Base-by-base conservation (phyloP, 2,329 filamentous ascomycete genomes). In the Chalaropsis thielavioides region DNA sequence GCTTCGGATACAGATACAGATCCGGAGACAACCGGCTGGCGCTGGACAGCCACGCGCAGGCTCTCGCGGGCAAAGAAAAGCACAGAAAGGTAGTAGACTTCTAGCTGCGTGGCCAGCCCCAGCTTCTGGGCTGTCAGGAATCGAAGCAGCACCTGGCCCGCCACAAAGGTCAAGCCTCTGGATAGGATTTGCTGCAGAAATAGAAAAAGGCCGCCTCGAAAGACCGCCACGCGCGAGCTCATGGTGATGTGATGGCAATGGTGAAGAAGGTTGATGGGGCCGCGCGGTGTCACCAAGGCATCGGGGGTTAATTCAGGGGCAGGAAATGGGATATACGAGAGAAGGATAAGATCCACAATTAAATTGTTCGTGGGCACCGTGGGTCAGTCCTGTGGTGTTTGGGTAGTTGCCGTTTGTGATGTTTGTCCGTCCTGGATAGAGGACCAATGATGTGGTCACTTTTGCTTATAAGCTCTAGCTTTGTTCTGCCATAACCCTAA, bases 51-150 rank as follows among this genome's bases (percentile, higher is more conserved):
- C n/a, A 96, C 87, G 17, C 94, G 87, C 61, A 97, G 77, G 71
- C 88, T 92, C 75, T 99, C 94, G 46, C 94, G 83, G 0, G 94
- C 88, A 72, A 99, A 97, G 75, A 95, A 96, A 0, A 99, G 81
- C n/a, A 95, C 86, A 0, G 91, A 90, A 56, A 95, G 87, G 67
- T 92, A 92, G 74, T 92, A 96, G 0, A 97, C 84, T 71, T 99
- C 94, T 2, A 99, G 81, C 74, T 96, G 94, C 0, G 92, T 87
- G 1, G 92, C 88, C 4, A 95, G 80, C 5, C 92, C 94, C 0
- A 99, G 82, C 0, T 95, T 80, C 66, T 87, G 83, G 0, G 94
- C 92, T 0, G 91, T 95, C 56, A 97, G 78, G 73, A 89, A 92
- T 43, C 92, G 89, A 7, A 99, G 81, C 38, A 99, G 83, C 44